Base-by-base conservation (phyloP, 257 asterid species). In the Datura wrightii region DNA sequence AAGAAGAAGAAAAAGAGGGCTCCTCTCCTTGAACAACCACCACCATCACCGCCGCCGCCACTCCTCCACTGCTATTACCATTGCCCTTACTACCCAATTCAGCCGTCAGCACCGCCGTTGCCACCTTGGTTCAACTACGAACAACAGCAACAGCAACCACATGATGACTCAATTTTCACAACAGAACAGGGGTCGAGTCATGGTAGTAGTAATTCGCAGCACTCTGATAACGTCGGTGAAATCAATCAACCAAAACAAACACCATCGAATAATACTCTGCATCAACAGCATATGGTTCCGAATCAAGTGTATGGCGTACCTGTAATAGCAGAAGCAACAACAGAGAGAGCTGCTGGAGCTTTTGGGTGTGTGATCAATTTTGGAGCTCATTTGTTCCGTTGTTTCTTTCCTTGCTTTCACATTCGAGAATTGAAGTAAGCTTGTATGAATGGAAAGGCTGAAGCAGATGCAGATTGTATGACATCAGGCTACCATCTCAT, bases 61-160 rank as follows among this genome's bases (percentile, higher is more conserved):
- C 70, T 83, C 13, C 86, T 85, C 8, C 60, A 39, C 31, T 82
- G 53, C 46, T 84, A 82, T 52, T 82, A n/a, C 44, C 83, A 87
- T 54, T 69, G 84, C 84, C 88, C 80, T 2, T 87, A 83, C 59
- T 84, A 84, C 80, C 89, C 91, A 6, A 80, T 87, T 82, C 88
- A 90, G 86, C 97, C 97, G 2, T 92, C 96, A 0, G 96, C 96
- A 44, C 97, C 97, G 6, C 97, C 95, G 0, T 44, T 94, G 82
- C 97, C 95, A n/a, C 89, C 92, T 3, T 90, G 93, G 94, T 66
- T 90, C 42, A 93, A 92, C 18, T 86, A 71, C 53, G 88, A 89
- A 70, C 37, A 84, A 62, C 90, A 31, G 11, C 53, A 60, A 8
- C 48, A 53, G 8, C 3, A 82, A 55, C 80, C 85, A 83, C 78